Percentiles rank a stretch among this genome's conserved stretches.
Conservation (phyloP, 257 asterid genomes). For the Nicotiana noctiflora region DNA sequence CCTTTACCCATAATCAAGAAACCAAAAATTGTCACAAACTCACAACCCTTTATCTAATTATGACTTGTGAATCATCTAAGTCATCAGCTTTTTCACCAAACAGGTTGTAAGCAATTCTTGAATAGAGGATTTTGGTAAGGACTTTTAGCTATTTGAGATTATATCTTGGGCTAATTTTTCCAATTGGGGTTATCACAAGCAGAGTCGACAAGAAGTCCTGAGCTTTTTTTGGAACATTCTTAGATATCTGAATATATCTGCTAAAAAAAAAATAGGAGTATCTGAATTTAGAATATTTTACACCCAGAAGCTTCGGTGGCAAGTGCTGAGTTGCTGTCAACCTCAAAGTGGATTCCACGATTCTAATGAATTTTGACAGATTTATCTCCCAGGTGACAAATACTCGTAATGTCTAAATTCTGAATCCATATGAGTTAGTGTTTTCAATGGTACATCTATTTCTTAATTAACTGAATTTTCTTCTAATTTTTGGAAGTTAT, state of each 20-base stretch:
- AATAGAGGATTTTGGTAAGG: not conserved
- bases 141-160: not conserved
- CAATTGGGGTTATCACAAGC: not conserved
- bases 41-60: not conserved
- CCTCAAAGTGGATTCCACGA: not conserved
- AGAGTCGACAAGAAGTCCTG: not conserved
- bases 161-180: not conserved
- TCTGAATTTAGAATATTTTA: not conserved
- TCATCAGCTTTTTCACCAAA: not conserved
- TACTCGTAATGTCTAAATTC: too few relatives aligned
- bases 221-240: not conserved
- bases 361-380: not conserved
- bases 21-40: not conserved
- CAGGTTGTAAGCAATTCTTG: not conserved
- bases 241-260: too few relatives aligned
- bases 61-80: not conserved
- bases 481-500: too few relatives aligned
- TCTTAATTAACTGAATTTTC: too few relatives aligned
- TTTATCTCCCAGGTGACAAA: too few relatives aligned
- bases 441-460: too few relatives aligned
- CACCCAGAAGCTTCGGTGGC: not conserved
- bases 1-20: constrained; percentile 75
- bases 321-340: not conserved
- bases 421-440: too few relatives aligned
- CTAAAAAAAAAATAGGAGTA: too few relatives aligned